Evolutionary conservation across 2,329 filamentous ascomycete genomes (phyloP).

Genomic region (Penicillium vulpinum): DNA sequence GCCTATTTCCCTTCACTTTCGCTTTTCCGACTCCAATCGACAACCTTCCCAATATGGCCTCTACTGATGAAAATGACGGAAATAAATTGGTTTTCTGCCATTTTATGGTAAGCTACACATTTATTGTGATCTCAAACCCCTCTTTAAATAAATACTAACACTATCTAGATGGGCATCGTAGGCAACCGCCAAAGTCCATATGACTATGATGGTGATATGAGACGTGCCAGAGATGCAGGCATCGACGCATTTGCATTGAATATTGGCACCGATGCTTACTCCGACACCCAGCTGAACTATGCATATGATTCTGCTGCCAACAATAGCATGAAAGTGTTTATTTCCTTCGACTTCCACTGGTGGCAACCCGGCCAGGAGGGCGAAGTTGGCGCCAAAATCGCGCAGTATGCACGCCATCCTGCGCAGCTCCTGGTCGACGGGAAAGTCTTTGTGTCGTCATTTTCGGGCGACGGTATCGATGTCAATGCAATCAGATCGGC

Average conservation of each 20-base stretch:
- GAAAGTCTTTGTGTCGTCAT: constrained; percentile 57
- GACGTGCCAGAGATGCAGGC: constrained; percentile 43
- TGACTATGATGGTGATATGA: constrained; percentile 53
- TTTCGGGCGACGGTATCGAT: constrained; percentile 52
- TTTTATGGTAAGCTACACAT: constrained; percentile 40
- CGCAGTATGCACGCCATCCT: constrained; percentile 45
- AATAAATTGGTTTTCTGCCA: constrained; percentile 46
- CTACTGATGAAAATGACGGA: not conserved
- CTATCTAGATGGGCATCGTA: constrained; percentile 48
- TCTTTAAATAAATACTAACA: not conserved
- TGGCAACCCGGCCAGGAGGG: constrained; percentile 40
- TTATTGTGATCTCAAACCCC: too few species aligned
- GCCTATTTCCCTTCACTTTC: constrained; percentile 15
- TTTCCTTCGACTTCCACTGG: constrained; percentile 60
- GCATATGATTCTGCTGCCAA: constrained; percentile 53
- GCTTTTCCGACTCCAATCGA: constrained; percentile 15
- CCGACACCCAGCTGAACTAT: constrained; percentile 49
- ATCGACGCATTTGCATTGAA: constrained; percentile 56
- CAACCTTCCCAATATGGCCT: not conserved
- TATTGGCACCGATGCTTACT: constrained; percentile 48
- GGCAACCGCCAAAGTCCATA: constrained; percentile 44
- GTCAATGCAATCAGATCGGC: constrained; percentile 43
- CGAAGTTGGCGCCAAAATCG: constrained; percentile 49
- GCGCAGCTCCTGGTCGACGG: constrained; percentile 53
- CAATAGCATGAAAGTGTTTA: constrained; percentile 54